Evolutionary conservation across 495 filamentous ascomycete genomes (phyloP).

Genomic region (Aspergillus mulundensis): DNA sequence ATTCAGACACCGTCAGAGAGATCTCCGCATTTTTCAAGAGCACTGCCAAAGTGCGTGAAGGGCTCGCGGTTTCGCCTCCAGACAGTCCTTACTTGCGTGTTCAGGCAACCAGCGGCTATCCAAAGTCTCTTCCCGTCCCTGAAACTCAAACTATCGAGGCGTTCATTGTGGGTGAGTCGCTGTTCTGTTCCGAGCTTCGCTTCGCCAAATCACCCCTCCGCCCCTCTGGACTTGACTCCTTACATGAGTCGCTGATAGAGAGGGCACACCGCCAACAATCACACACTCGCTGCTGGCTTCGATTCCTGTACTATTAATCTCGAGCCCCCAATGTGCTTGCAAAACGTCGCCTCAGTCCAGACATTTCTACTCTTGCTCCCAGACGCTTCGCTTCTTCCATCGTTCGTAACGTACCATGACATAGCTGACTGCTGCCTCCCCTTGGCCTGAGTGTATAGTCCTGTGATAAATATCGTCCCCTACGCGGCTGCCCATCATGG

Average conservation of each 20-base stretch:
- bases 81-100: conserved; percentile 17
- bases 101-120: not conserved
- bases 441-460: conserved; percentile 30
- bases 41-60: conserved; percentile 12
- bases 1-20: conserved; percentile 18
- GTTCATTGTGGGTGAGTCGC: conserved; percentile 42
- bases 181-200: conserved; percentile 30
- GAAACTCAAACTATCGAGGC: conserved; percentile 32
- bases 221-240: conserved; percentile 40
- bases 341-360: conserved; percentile 7
- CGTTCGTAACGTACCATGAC: conserved; percentile 12
- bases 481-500: conserved; percentile 46
- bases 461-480: conserved; percentile 23
- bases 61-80: conserved; percentile 23
- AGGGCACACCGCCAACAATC: conserved; percentile 36
- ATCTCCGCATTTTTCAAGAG: conserved; percentile 27
- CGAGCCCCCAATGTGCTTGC: conserved; percentile 11
- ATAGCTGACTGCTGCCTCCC: conserved; percentile 22
- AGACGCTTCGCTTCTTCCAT: not conserved
- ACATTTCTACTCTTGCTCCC: conserved; percentile 1
- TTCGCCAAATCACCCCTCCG: conserved; percentile 39
- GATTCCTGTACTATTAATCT: conserved; percentile 16
- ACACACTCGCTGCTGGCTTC: conserved; percentile 12
- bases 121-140: conserved; percentile 19
- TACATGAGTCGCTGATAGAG: conserved; percentile 29